phyloP scores from a whole-genome alignment of 192 early-diverging fungal species.

The Mortierella antarctica region DNA sequence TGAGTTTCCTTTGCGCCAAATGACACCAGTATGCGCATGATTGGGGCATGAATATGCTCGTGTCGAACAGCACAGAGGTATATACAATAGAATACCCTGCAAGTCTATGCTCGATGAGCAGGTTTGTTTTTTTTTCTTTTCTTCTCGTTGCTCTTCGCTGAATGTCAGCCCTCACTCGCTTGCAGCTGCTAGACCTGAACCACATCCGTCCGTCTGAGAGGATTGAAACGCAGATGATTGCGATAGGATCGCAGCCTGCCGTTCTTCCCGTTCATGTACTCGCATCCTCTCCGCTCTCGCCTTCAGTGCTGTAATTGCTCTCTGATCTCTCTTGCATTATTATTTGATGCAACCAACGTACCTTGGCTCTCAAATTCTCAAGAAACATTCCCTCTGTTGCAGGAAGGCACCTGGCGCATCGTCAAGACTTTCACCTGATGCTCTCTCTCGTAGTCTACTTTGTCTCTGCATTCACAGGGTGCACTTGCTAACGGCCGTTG shows the following conservation, averaged over 20 bases:
- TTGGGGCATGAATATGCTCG: no score
- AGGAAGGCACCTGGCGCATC: neutral
- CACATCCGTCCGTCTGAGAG: no score
- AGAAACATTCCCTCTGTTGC: conserved; percentile 8
- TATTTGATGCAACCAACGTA: neutral
- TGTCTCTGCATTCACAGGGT: neutral
- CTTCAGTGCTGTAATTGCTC: neutral
- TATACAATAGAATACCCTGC: no score
- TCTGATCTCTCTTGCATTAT: neutral
- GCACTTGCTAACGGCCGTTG: neutral
- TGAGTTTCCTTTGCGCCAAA: no score
- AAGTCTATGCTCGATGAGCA: neutral
- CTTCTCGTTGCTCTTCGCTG: neutral
- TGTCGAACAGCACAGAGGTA: no score
- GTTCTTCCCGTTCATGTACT: neutral
- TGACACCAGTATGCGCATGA: no score
- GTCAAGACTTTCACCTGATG: conserved; percentile 21
- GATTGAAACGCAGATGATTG: no score
- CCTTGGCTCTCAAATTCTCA: conserved; percentile 15
- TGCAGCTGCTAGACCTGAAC: neutral
- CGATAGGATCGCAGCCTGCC: neutral
- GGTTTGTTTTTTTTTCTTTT: neutral
- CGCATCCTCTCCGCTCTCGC: neutral
- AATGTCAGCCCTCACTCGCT: neutral
- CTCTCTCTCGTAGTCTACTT: conserved; percentile 12